Conservation (phyloP, 2,329 filamentous ascomycete species). For the Aspergillus versicolor region DNA sequence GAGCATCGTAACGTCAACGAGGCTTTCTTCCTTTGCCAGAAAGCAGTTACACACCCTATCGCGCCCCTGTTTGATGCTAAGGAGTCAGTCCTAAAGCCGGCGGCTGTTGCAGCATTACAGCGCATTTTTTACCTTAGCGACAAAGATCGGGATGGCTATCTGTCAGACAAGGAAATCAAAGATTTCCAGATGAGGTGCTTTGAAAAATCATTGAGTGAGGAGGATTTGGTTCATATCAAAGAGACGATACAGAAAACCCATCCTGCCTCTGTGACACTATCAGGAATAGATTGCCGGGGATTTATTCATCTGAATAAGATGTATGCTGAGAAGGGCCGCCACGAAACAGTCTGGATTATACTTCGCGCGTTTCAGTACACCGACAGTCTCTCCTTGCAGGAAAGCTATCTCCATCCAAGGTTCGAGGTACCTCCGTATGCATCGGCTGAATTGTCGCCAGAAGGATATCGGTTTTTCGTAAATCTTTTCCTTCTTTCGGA, state of each 20-base stretch:
- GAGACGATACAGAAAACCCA: constrained; percentile 71
- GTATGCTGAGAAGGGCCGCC: constrained; percentile 94
- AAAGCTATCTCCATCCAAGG: constrained; percentile 86
- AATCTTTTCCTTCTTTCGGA: constrained; percentile 94
- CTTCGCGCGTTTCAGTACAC: constrained; percentile 93
- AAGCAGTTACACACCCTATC: constrained; percentile 95
- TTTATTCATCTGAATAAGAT: constrained; percentile 93
- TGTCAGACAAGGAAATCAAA: constrained; percentile 87
- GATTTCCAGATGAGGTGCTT: constrained; percentile 92
- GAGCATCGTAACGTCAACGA: constrained; percentile 94
- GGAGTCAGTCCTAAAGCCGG: constrained; percentile 82
- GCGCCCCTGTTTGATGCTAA: constrained; percentile 96
- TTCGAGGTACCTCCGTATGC: constrained; percentile 91
- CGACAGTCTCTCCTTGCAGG: constrained; percentile 87
- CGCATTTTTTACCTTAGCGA: constrained; percentile 95
- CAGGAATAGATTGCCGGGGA: constrained; percentile 76
- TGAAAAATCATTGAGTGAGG: constrained; percentile 75
- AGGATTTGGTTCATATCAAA: constrained; percentile 91
- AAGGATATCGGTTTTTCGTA: constrained; percentile 95
- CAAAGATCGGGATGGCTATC: constrained; percentile 89
- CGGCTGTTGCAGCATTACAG: constrained; percentile 79
- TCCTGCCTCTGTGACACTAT: constrained; percentile 61
- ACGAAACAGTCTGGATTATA: constrained; percentile 98
- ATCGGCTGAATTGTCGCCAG: constrained; percentile 89
- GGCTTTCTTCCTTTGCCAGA: constrained; percentile 96